These are phyloP conservation scores for Crithidia bombi DNA, from an alignment of 208 protist species.

Conservation along the genomic window DNA sequence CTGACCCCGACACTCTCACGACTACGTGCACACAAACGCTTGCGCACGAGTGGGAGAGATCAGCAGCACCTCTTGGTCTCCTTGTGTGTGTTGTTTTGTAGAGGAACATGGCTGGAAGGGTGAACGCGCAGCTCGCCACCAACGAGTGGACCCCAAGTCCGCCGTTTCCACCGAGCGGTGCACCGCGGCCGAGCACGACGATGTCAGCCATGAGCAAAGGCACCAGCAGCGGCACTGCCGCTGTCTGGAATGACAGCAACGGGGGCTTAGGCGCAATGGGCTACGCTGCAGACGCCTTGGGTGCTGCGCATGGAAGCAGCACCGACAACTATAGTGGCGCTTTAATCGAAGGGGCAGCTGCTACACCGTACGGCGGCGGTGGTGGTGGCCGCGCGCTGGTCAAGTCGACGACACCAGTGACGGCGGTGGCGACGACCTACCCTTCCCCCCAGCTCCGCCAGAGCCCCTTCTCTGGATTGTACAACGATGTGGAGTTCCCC, in stretches of 20 bases:
- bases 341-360: neutral
- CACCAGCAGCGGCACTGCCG: conserved; percentile 12
- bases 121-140: conserved; percentile 18
- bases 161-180: conserved; percentile 9
- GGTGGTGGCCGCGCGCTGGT: neutral
- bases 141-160: conserved; percentile 19
- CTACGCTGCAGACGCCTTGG: conserved; percentile 2
- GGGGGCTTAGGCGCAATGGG: neutral
- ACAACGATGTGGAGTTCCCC: conserved; percentile 72
- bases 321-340: neutral
- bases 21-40: too few species aligned
- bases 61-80: too few species aligned
- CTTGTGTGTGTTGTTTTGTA: too few species aligned
- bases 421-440: conserved; percentile 14
- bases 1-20: too few species aligned
- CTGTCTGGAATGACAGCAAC: conserved; percentile 7
- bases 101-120: too few species aligned
- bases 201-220: conserved; percentile 18
- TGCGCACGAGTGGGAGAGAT: too few species aligned
- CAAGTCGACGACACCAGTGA: neutral
- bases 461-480: conserved; percentile 43
- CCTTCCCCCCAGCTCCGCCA: conserved; percentile 11
- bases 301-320: neutral
- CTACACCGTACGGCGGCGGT: too few species aligned
- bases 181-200: neutral